Conservation (phyloP, 2,329 filamentous ascomycete genomes). For the Hypoxylon sp. region DNA sequence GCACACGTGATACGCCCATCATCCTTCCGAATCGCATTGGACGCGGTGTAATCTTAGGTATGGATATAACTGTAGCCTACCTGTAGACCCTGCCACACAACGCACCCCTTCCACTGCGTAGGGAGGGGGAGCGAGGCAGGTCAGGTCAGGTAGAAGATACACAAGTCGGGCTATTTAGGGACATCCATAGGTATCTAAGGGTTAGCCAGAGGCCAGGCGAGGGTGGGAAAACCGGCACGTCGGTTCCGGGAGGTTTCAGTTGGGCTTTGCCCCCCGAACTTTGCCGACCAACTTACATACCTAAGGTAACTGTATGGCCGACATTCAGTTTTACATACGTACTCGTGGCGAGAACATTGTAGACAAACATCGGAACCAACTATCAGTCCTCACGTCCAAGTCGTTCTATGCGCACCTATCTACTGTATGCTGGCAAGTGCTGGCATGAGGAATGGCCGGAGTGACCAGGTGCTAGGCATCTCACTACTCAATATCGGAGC, state of each 20-base stretch:
- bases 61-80: neutral
- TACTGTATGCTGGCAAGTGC: neutral
- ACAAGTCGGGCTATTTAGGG: conserved; percentile 1
- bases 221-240: neutral
- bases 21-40: neutral
- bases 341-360: neutral
- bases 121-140: neutral
- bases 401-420: neutral
- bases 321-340: neutral
- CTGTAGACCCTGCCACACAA: neutral
- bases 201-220: neutral
- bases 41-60: neutral
- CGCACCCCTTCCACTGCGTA: neutral
- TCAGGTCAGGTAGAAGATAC: neutral
- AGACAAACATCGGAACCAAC: neutral
- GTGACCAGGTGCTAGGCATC: neutral
- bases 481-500: neutral
- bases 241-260: neutral
- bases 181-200: neutral
- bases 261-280: neutral
- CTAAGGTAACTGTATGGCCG: neutral
- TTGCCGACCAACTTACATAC: neutral
- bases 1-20: neutral
- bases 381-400: neutral
- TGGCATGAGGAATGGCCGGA: neutral